Evolutionary conservation across 1,284 basidiomycete species (phyloP).

Genomic region (Microbotryomycetes sp.): DNA sequence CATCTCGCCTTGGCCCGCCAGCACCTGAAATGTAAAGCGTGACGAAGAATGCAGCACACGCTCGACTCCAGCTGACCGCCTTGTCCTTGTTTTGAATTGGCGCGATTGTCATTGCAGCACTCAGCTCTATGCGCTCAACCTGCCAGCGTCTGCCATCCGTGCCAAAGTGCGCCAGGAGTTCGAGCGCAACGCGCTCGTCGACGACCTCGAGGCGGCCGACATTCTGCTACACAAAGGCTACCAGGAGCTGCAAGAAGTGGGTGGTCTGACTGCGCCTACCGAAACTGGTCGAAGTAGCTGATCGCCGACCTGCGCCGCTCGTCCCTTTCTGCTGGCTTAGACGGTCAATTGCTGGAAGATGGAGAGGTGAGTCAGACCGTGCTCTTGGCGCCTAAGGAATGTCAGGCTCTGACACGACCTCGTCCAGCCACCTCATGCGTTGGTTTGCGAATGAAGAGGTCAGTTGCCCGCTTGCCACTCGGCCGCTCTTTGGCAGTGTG

Average conservation of each 20-base stretch:
- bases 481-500: neutral
- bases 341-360: constrained; percentile 34
- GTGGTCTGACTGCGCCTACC: neutral
- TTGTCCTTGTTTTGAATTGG: neutral
- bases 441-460: constrained; percentile 46
- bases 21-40: too few species aligned
- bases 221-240: constrained; percentile 77
- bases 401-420: too few species aligned
- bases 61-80: too few species aligned
- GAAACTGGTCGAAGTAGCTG: too few species aligned
- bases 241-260: constrained; percentile 73
- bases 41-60: too few species aligned
- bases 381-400: neutral
- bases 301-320: too few species aligned
- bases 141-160: constrained; percentile 72
- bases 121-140: constrained; percentile 72
- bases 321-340: too few species aligned
- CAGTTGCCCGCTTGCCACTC: constrained; percentile 10
- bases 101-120: constrained; percentile 57
- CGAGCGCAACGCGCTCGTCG: constrained; percentile 75
- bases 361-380: constrained; percentile 19
- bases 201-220: constrained; percentile 78
- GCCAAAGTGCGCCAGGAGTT: constrained; percentile 79
- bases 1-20: too few species aligned
- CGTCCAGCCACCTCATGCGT: constrained; percentile 37